A percentile compares a stretch with the other conserved stretches of the same genome.
Evolutionary conservation across 106 monocot species (phyloP).

Genomic region (Cymbidium sinense): DNA sequence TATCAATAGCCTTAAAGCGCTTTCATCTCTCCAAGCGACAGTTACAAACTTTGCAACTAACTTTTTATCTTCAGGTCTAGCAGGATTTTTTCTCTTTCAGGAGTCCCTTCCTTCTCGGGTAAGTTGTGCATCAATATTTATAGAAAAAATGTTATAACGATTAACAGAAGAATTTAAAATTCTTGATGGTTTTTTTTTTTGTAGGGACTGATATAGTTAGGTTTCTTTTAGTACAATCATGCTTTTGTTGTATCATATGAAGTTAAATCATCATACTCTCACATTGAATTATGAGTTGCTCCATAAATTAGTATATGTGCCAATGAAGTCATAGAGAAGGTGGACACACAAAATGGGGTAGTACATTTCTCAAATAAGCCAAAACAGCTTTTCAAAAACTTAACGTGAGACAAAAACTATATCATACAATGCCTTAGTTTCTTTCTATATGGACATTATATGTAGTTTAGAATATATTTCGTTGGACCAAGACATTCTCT

Average conservation of each 20-base stretch:
- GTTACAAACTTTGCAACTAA: slow-evolving; percentile 93
- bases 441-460: too few species aligned
- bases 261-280: neutral
- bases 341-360: neutral
- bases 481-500: too few species aligned
- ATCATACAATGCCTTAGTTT: too few species aligned
- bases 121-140: slow-evolving; percentile 5
- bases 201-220: neutral
- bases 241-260: neutral
- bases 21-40: slow-evolving; percentile 93
- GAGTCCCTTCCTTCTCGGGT: slow-evolving; percentile 73
- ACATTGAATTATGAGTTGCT: neutral
- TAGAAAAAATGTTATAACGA: neutral
- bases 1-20: slow-evolving; percentile 85
- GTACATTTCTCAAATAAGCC: neutral
- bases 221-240: neutral
- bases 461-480: too few species aligned
- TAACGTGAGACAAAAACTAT: too few species aligned
- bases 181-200: neutral
- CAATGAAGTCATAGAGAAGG: neutral
- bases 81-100: slow-evolving; percentile 80
- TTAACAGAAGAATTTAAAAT: neutral
- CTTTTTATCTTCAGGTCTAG: slow-evolving; percentile 78
- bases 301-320: neutral
- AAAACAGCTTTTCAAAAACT: neutral